Evolutionary conservation across 177 flowering plant genomes (phyloP), one percentile per base, ranked within the genome.

Genomic region (Vitis hybrid): DNA sequence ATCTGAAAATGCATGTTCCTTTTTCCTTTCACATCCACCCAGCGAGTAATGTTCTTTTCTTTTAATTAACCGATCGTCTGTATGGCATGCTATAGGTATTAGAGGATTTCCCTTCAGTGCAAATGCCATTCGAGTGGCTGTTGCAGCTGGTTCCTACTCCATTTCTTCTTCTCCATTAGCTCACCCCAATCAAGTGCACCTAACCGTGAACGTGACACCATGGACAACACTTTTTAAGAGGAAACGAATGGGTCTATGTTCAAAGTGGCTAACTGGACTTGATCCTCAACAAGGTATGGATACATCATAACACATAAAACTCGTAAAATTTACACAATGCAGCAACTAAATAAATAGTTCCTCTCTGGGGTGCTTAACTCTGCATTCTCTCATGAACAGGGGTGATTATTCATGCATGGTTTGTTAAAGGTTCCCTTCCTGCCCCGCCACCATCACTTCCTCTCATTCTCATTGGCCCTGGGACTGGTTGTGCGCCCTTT

Each of bases 401-500:
- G 64, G 74, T 78, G 4, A 39, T 61, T 19, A 76, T 95, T 73
- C 99, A 97, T 18, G 98, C 74, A 14, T 93, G 99, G 99, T 83
- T 93, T 63, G 87, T 78, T 2, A 88, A 84, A 75, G 95, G 95
- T 62, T 83, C 83, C 21, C 91, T 94, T 74, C 97, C 95, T 77
- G 67, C 92, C 22, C 99, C 98, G 45, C 71, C 86, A 29, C 89
- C 93, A 68, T 82, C 89, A 31, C 85, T 86, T 53, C 97, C 99
- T 48, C 91, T 96, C 64, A 85, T 96, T 72, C 94, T 96, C 45
- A 68, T 92, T 70, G 98, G 97, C 61, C 98, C 97, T 33, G 99
- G 99, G 67, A 93, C 97, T 10, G 99, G 99, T 10, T 96, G 99
- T 81, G 99, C 99, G 16, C 97, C 97, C 64, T 96, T 96, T 70